phyloP scores from a whole-genome alignment of 805 yeast species.

The Scheffersomyces lignosus region DNA sequence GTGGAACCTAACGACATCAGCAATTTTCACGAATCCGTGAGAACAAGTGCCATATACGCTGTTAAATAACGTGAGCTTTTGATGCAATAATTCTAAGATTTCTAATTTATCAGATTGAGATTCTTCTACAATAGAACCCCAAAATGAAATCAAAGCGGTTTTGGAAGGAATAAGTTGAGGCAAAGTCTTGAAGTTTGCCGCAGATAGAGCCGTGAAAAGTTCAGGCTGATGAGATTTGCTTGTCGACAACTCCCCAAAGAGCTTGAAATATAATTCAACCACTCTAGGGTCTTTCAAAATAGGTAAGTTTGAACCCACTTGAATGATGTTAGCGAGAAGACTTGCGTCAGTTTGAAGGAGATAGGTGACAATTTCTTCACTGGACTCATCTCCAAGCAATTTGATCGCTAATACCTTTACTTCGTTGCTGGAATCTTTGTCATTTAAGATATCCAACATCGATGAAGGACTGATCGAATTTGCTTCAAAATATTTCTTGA shows the following conservation, averaged over 20 bases:
- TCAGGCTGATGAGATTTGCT: constrained; percentile 4
- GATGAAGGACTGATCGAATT: not conserved
- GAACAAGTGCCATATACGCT: constrained; percentile 4
- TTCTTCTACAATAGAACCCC: constrained; percentile 16
- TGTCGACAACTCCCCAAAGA: too few species aligned
- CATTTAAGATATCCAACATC: not conserved
- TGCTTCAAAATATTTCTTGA: constrained; percentile 15
- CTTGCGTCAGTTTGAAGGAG: too few species aligned
- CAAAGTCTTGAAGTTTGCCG: constrained; percentile 15
- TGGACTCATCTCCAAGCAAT: not conserved
- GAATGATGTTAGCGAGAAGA: not conserved
- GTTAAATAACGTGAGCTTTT: constrained; percentile 31
- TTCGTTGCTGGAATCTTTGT: not conserved
- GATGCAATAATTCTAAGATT: constrained; percentile 13
- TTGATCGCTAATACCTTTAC: not conserved
- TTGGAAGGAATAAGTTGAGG: constrained; percentile 5
- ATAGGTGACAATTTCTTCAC: not conserved
- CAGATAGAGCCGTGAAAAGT: constrained; percentile 20
- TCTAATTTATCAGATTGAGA: constrained; percentile 21
- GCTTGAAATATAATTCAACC: not conserved
- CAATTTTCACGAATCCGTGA: constrained; percentile 9
- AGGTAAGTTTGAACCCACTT: not conserved
- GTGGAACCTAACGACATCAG: constrained; percentile 19
- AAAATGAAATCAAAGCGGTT: constrained; percentile 12
- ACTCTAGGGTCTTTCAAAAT: not conserved